A percentile compares a stretch with the other conserved stretches of the same genome.
These are phyloP conservation scores for Malassezia psittaci DNA, from an alignment of 1,284 basidiomycete genomes.

Conservation along the genomic window DNA sequence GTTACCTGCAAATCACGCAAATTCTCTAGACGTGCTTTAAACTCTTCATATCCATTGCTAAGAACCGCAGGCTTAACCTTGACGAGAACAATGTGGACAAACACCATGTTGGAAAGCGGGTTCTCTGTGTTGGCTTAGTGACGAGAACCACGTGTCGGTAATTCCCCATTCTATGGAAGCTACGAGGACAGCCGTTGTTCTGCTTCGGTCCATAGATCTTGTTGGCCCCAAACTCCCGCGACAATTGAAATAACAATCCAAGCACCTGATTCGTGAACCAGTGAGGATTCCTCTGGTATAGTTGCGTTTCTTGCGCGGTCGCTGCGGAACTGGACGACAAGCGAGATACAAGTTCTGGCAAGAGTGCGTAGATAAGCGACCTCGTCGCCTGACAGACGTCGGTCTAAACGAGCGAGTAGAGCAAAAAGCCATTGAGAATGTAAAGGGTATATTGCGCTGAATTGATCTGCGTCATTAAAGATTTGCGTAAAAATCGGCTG, in stretches of 20 bases:
- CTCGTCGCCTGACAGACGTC: slow-evolving; percentile 64
- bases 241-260: slow-evolving; percentile 73
- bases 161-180: no score
- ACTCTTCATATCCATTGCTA: slow-evolving; percentile 34
- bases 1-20: slow-evolving; percentile 29
- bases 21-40: slow-evolving; percentile 30
- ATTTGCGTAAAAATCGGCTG: slow-evolving; percentile 5
- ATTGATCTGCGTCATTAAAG: neutral
- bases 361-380: slow-evolving; percentile 66
- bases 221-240: slow-evolving; percentile 70
- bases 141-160: no score
- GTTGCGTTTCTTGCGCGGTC: neutral
- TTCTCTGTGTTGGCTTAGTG: no score
- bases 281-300: neutral
- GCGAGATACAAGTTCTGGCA: slow-evolving; percentile 60
- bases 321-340: slow-evolving; percentile 47
- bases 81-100: slow-evolving; percentile 37
- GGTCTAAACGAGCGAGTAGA: slow-evolving; percentile 64
- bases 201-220: slow-evolving; percentile 71
- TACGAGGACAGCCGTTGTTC: neutral
- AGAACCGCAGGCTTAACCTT: slow-evolving; percentile 36
- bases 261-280: slow-evolving; percentile 55
- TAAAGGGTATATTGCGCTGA: slow-evolving; percentile 54
- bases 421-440: slow-evolving; percentile 77
- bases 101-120: slow-evolving; percentile 19